A percentile compares a stretch with the other conserved stretches of the same genome.
These are phyloP conservation scores for Porphyra umbilicalis DNA, from an alignment of 31 red algal species.

Conservation along the genomic window DNA sequence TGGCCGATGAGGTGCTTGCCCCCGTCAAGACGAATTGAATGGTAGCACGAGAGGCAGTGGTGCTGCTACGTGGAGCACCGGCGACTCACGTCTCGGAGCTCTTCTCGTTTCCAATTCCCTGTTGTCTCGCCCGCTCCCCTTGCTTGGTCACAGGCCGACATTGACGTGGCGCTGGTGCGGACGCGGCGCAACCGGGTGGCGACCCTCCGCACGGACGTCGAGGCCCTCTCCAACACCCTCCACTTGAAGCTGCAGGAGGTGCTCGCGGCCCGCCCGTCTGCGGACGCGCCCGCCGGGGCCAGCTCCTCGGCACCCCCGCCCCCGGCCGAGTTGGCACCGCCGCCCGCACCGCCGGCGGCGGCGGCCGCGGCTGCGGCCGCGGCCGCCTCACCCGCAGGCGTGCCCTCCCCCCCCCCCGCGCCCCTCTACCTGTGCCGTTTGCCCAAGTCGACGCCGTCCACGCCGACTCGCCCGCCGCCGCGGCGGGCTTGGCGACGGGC, in stretches of 20 bases:
- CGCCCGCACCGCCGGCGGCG: background rate
- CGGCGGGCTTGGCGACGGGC: constrained; percentile 42
- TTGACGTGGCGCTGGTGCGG: constrained; percentile 57
- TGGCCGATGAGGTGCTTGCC: too few relatives aligned
- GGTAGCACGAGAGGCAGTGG: too few relatives aligned
- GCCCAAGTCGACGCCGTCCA: constrained; percentile 61
- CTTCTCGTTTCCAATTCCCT: too few relatives aligned
- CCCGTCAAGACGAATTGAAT: too few relatives aligned
- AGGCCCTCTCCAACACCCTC: constrained; percentile 30
- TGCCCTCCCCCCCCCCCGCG: background rate
- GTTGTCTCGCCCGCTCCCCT: background rate
- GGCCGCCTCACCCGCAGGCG: background rate
- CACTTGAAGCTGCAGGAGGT: constrained; percentile 56
- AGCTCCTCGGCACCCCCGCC: background rate
- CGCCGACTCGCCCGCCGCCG: constrained; percentile 41
- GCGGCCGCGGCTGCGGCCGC: background rate
- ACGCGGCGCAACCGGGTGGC: constrained; percentile 51
- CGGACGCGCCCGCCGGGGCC: background rate
- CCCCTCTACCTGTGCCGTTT: constrained; percentile 53
- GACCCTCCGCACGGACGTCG: constrained; percentile 52
- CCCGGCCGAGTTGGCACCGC: background rate
- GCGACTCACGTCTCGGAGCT: too few relatives aligned
- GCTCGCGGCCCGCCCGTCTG: constrained; percentile 10
- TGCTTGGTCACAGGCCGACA: constrained; percentile 26
- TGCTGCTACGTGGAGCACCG: too few relatives aligned